Evolutionary conservation across 2,329 filamentous ascomycete species (phyloP).

Genomic region (Cladobotryum protrusum): DNA sequence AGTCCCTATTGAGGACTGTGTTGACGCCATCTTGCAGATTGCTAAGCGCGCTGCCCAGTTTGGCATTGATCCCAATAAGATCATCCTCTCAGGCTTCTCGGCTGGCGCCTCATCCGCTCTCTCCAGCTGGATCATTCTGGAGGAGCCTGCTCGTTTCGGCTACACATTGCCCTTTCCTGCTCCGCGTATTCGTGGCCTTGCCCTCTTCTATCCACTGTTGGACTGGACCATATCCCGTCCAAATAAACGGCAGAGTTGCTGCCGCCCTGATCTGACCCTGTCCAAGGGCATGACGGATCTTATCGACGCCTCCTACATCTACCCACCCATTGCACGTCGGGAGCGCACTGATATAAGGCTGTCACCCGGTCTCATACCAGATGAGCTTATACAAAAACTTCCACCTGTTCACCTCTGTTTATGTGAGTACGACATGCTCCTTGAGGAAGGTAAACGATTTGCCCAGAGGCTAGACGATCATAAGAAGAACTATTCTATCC

Average conservation of each 20-base stretch:
- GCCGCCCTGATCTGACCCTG: constrained; percentile 51
- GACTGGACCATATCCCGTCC: constrained; percentile 54
- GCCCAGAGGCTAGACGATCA: constrained; percentile 45
- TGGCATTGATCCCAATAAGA: constrained; percentile 47
- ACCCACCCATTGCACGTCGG: constrained; percentile 40
- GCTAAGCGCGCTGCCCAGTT: constrained; percentile 50
- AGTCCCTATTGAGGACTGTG: constrained; percentile 58
- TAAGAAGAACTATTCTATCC: constrained; percentile 30
- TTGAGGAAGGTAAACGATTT: constrained; percentile 55
- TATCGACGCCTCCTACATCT: constrained; percentile 57
- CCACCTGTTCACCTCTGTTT: constrained; percentile 52
- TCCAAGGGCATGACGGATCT: constrained; percentile 53
- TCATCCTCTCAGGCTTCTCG: constrained; percentile 59
- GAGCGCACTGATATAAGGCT: constrained; percentile 48
- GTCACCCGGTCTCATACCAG: constrained; percentile 51
- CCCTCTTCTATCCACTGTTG: constrained; percentile 56
- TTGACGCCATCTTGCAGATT: constrained; percentile 58
- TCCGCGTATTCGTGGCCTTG: constrained; percentile 45
- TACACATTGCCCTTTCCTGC: constrained; percentile 33
- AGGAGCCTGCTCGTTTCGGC: constrained; percentile 35
- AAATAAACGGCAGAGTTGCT: constrained; percentile 48
- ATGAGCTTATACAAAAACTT: constrained; percentile 46
- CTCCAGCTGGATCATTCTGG: constrained; percentile 40
- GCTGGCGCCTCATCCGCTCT: constrained; percentile 54
- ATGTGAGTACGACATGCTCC: constrained; percentile 62